Evolutionary conservation across 2,329 filamentous ascomycete genomes (phyloP), one percentile per base, ranked within the genome.

Genomic region (Colletotrichum navitas): DNA sequence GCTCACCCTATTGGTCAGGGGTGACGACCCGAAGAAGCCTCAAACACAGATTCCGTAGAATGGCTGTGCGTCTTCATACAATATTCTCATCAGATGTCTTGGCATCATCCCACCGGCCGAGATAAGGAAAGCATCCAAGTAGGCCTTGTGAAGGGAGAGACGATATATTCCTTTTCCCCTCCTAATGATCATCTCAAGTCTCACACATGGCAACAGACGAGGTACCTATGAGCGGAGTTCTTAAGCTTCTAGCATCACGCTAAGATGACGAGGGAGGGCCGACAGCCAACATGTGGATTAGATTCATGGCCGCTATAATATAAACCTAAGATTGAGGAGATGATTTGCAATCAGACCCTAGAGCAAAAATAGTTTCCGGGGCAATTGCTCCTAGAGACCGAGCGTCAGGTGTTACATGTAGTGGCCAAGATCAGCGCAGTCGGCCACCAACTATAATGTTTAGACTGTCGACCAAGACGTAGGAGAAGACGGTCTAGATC

Each of bases 11-110:
- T 29, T 29, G 29, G 29, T 4, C 29, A 29, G 29, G 4, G 29
- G 29, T 29, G 2, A 29, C 29, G 34, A 34, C 3, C 34, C 34
- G 34, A 34, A 5, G 34, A 34, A 34, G 34, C 34, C 6, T 5
- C 34, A 5, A 34, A 34, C 34, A 7, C 5, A 7, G 34, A 10
- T 8, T 34, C 5, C 34, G 34, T 34, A 10, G 34, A 34, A 34
- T n/a, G n/a, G 24, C 21, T 29, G 47, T 10, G 41, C 29, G 41
- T 36, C 6, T 49, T 21, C 11, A 5, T 34, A 32, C 18, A 41
- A 45, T n/a, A 29, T 26, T 43, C 32, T 47, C 12, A 34, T 66
- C 55, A 34, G 63, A 61, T n/a, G 55, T 24, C 41, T 52, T 43
- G 43, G 63, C 24, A 34, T 18, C 39, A 36, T 34, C 16, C 24